phyloP scores from a whole-genome alignment of 495 filamentous ascomycete species.

The Neurospora africana region DNA sequence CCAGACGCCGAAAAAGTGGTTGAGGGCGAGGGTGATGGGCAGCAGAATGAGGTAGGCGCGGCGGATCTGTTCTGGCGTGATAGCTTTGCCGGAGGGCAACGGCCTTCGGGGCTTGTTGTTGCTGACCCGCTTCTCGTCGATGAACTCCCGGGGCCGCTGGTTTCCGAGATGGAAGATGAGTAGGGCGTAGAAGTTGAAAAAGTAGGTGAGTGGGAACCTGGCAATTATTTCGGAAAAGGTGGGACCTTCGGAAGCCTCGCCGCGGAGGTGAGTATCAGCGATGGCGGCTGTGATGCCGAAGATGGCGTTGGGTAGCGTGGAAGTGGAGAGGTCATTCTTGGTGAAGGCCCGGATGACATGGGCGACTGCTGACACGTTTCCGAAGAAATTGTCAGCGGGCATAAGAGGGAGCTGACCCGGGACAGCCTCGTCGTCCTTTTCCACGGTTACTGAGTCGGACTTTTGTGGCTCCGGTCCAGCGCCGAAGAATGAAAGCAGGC shows the following conservation, averaged over 20 bases:
- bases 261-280: background rate
- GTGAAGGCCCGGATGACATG: background rate
- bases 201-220: background rate
- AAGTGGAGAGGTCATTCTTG: background rate
- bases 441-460: background rate
- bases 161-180: background rate
- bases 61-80: background rate
- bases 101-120: background rate
- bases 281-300: background rate
- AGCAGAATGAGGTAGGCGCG: background rate
- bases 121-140: background rate
- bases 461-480: background rate
- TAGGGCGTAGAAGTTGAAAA: background rate
- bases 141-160: background rate
- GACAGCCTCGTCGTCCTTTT: background rate
- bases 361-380: background rate
- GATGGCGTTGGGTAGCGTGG: background rate
- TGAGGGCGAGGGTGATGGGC: background rate
- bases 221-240: background rate
- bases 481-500: background rate
- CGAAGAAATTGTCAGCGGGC: background rate
- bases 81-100: background rate
- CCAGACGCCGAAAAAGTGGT: background rate
- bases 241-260: background rate
- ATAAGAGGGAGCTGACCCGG: background rate